Evolutionary conservation across 257 asterid genomes (phyloP), one percentile per base, ranked within the genome.

Genomic region (Leonotis leonurus): DNA sequence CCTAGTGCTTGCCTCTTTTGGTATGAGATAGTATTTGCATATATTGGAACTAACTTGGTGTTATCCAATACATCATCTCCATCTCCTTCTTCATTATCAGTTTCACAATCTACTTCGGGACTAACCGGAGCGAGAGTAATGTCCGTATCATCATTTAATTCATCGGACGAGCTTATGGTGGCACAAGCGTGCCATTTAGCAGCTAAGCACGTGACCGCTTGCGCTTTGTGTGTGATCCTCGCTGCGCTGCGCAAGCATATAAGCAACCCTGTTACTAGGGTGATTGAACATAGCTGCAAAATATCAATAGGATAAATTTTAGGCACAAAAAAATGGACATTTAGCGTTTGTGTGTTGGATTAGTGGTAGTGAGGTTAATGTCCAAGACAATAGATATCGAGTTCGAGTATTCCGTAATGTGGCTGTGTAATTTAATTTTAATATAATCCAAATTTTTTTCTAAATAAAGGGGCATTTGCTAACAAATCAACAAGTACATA

Each of bases 1-100:
- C 98, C 95, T 37, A 91, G 76, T 6, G 98, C 98, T 80, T 91
- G 98, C 66, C 98, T 81, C 76, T 80, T 86, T 73, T 91, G 98
- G 72, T 86, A 91, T 25, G 95, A 84, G 30, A 88, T 21, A 2
- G 95, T 77, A 22, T 80, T 77, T 0, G 74, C 71, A 35, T 33
- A 78, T 52, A 78, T 64, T 0, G 95, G 93, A 8, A 84, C 81
- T 50, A 84, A 35, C 49, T 81, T 75, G 1, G 94, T 86, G 48
- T 91, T 86, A 67, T 91, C 98, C 49, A 86, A 62, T 10, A 9
- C 94, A 73, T 84, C 95, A 6, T 88, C 95, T 29, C 85, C 98
- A 35, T 91, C 95, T 13, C 86, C 98, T 80, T 86, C 98, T 56
- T 91, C 97, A 17, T 56, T 74, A 35, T 89, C 96, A 0, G 76